Evolutionary conservation across 495 filamentous ascomycete genomes (phyloP).

Genomic region (Platismatia glauca): DNA sequence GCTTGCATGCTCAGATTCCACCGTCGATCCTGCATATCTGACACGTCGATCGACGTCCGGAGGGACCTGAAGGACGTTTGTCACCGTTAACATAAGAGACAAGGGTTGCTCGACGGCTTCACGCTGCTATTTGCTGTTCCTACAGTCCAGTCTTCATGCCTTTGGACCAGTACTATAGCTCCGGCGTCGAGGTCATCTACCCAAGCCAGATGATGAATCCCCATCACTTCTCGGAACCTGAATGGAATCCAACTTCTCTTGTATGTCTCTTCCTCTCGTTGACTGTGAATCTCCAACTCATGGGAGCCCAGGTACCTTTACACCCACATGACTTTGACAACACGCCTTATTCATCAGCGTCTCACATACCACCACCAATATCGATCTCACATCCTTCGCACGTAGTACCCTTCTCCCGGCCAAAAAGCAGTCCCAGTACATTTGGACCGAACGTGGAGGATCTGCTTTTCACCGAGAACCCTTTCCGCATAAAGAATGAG

Average conservation of each 20-base stretch:
- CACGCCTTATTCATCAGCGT: constrained; percentile 22
- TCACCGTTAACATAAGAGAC: neutral
- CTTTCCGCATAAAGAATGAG: constrained; percentile 24
- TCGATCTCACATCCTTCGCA: constrained; percentile 26
- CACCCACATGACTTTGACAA: constrained; percentile 23
- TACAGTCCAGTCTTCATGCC: constrained; percentile 18
- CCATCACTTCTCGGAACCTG: constrained; percentile 26
- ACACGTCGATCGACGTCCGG: neutral
- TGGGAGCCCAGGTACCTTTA: constrained; percentile 29
- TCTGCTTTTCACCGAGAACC: constrained; percentile 25
- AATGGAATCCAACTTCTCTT: constrained; percentile 22
- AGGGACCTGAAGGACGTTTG: neutral
- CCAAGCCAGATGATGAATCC: constrained; percentile 25
- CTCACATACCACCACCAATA: constrained; percentile 31
- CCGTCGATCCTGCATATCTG: neutral
- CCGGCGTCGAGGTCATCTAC: constrained; percentile 23
- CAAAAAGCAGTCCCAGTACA: constrained; percentile 38
- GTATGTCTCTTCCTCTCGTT: constrained; percentile 13
- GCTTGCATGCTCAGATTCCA: constrained; percentile 7
- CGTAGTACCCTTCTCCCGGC: constrained; percentile 23
- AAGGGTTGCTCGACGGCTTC: neutral
- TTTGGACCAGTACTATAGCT: constrained; percentile 20
- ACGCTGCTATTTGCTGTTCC: constrained; percentile 9
- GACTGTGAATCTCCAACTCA: constrained; percentile 34
- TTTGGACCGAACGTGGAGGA: constrained; percentile 28